These are phyloP conservation scores for Taphrina sp. DNA, from an alignment of 1,139 yeast genomes.

Conservation along the genomic window DNA sequence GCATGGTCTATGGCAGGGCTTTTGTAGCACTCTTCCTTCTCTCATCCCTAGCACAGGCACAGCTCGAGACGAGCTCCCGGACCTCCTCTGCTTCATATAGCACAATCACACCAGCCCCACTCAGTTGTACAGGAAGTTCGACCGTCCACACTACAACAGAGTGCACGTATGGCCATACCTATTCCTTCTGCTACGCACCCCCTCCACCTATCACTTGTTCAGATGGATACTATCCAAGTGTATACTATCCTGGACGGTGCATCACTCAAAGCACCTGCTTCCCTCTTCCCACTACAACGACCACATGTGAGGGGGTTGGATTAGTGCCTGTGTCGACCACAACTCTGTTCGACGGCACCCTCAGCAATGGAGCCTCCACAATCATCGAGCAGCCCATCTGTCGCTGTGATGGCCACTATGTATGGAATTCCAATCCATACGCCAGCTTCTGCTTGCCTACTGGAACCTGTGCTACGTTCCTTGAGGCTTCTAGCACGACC, in stretches of 20 bases:
- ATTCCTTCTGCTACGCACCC: constrained; percentile 12
- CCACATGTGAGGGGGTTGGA: constrained; percentile 3
- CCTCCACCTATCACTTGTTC: constrained; percentile 18
- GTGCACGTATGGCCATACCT: constrained; percentile 17
- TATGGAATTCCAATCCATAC: not conserved
- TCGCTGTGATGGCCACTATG: constrained; percentile 10
- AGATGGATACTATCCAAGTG: constrained; percentile 6
- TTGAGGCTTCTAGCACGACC: not conserved
- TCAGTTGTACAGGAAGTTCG: not conserved
- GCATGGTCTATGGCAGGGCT: too few relatives aligned
- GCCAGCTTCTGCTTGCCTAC: constrained; percentile 20
- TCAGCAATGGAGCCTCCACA: constrained; percentile 6
- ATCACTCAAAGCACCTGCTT: constrained; percentile 8
- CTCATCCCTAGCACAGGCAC: too few relatives aligned
- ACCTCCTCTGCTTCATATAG: too few relatives aligned
- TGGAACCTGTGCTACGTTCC: constrained; percentile 2
- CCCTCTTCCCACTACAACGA: constrained; percentile 11
- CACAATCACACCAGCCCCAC: not conserved
- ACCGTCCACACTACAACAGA: constrained; percentile 22
- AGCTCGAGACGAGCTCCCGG: too few relatives aligned
- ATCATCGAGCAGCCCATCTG: constrained; percentile 10
- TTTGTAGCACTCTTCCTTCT: too few relatives aligned
- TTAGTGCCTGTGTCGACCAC: constrained; percentile 6
- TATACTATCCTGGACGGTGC: constrained; percentile 4
- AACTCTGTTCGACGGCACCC: constrained; percentile 12